Evolutionary conservation across 495 filamentous ascomycete genomes (phyloP), one percentile per base, ranked within the genome.

Genomic region (Schizothecium vesticola): DNA sequence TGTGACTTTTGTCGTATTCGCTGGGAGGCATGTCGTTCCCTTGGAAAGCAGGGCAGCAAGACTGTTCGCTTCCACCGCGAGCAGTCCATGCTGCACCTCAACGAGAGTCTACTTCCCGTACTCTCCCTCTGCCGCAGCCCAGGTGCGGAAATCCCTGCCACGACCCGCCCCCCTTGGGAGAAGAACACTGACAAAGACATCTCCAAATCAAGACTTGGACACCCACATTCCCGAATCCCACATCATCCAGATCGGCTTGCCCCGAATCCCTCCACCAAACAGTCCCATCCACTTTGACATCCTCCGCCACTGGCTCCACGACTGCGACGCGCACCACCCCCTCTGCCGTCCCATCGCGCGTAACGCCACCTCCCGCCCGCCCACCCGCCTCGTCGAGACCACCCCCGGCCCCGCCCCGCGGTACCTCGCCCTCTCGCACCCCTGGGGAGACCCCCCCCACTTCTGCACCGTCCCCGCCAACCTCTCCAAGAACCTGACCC

Each of bases 351-450:
- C 63, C 57, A 19, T 10, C 3, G 21, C 56, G 3, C 31, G 7
- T 62, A 69, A 63, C 29, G 16, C 7, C 71, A 65, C 21, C 63
- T 71, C n/a, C 19, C 25, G 60, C 57, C 16, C 70, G 64, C 68
- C 65, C 28, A 78, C 75, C 3, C 64, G 76, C 22, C 73, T 78
- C 26, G 60, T 78, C 23, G 64, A 73, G 1, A 68, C 51, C 43
- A 51, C 6, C 16, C 16, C 43, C 5, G 43, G 43, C 43, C n/a
- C 19, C 43, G 6, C 43, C 6, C 43, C 43, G 6, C 16, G 43
- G 16, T 73, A 72, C 64, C 36, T 71, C 24, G 72, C 71, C 7
- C 68, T 74, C 12, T 71, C 68, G 1, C 71, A 74, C 55, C 66
- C 57, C 16, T 74, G 72, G 72, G 72, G 72, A 13, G 25, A 19